Conservation (phyloP, 2,329 filamentous ascomycete genomes). For the Periconia sp. region DNA sequence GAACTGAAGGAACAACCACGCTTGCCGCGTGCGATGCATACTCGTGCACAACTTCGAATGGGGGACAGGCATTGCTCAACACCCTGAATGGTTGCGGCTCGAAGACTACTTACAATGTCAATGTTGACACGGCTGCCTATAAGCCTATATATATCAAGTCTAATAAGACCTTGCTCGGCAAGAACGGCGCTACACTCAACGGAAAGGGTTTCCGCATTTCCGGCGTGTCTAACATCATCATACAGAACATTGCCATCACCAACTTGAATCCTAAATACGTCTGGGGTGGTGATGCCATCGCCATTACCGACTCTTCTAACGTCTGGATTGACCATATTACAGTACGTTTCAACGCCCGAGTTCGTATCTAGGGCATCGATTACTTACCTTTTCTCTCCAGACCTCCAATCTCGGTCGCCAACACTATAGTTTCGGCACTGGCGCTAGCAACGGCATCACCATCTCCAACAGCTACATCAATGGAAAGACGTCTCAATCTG, state of each 20-base stretch:
- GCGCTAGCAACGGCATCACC: conserved; percentile 16
- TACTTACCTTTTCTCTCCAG: neutral
- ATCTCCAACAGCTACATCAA: conserved; percentile 25
- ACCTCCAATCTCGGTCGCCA: conserved; percentile 18
- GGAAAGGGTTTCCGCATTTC: conserved; percentile 49
- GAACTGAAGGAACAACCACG: conserved; percentile 26
- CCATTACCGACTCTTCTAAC: conserved; percentile 32
- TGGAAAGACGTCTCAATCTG: conserved; percentile 17
- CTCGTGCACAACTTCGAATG: neutral
- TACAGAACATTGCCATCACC: conserved; percentile 48
- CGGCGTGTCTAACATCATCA: conserved; percentile 38
- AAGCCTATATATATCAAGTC: conserved; percentile 15
- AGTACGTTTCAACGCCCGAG: neutral
- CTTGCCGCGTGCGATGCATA: conserved; percentile 16
- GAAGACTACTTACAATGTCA: neutral
- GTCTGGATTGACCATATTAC: conserved; percentile 42
- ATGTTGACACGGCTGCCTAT: neutral
- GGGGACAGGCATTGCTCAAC: neutral
- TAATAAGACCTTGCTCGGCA: conserved; percentile 51
- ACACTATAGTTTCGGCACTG: conserved; percentile 17
- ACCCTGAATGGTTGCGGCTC: conserved; percentile 1
- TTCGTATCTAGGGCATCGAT: neutral
- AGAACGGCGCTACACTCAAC: conserved; percentile 44
- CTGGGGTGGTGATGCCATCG: conserved; percentile 47
- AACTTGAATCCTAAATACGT: conserved; percentile 45